Conservation (phyloP, 148 eudicot genomes). For the Fagopyrum esculentum region DNA sequence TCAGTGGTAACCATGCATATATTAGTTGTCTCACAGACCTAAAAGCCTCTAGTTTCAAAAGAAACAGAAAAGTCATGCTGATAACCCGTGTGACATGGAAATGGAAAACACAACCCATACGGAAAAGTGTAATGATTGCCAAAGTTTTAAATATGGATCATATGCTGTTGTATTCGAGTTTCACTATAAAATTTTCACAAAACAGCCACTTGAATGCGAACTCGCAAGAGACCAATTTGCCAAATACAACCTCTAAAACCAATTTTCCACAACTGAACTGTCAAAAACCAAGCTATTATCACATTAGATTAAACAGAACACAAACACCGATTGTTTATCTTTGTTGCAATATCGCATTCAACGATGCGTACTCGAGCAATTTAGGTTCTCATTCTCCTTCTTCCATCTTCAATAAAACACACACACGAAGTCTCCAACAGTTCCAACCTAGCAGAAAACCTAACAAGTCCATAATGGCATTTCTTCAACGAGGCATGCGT, state of each 20-base stretch:
- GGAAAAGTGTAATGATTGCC: too few species aligned
- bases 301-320: not conserved
- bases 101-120: too few species aligned
- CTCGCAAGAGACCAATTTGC: not conserved
- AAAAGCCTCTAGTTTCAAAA: not conserved
- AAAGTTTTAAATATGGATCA: too few species aligned
- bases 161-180: not conserved
- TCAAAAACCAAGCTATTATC: not conserved
- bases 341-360: not conserved
- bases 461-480: not conserved
- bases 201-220: not conserved
- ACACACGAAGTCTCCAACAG: not conserved
- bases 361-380: not conserved
- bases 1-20: too few species aligned
- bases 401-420: not conserved
- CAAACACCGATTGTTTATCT: not conserved
- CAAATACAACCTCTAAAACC: constrained; percentile 4
- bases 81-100: not conserved
- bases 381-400: not conserved
- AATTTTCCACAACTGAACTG: not conserved
- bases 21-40: not conserved
- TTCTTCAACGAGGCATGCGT: not conserved
- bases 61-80: not conserved
- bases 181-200: not conserved
- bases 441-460: not conserved